These are phyloP conservation scores for Lichtheimia ornata DNA, from an alignment of 371 early-diverging fungal genomes.

Conservation along the genomic window DNA sequence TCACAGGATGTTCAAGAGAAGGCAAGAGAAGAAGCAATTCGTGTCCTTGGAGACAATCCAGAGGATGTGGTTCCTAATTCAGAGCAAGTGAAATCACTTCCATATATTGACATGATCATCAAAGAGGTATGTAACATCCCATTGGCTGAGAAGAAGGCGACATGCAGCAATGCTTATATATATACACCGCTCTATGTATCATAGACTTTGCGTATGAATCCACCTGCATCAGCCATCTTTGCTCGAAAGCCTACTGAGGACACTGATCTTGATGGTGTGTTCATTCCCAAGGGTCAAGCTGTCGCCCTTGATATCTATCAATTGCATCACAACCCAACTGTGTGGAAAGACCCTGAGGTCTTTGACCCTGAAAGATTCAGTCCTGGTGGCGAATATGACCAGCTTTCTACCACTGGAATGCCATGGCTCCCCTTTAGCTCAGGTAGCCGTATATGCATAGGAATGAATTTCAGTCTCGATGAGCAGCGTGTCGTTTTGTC, in stretches of 20 bases:
- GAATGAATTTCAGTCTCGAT: conserved; percentile 17
- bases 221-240: conserved; percentile 12
- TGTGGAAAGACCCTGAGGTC: conserved; percentile 33
- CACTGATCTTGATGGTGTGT: conserved; percentile 10
- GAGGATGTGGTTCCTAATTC: conserved; percentile 7
- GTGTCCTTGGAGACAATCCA: conserved; percentile 11
- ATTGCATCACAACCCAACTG: conserved; percentile 28
- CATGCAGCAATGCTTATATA: not conserved
- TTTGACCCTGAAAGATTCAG: conserved; percentile 53
- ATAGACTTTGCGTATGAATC: conserved; percentile 10
- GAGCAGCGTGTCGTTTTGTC: conserved; percentile 55
- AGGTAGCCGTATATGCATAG: conserved; percentile 47
- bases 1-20: conserved; percentile 18
- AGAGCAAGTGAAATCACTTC: conserved; percentile 7
- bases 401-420: conserved; percentile 6
- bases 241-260: conserved; percentile 4
- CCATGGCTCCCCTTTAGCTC: conserved; percentile 48
- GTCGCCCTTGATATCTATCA: conserved; percentile 15
- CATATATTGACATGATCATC: conserved; percentile 15
- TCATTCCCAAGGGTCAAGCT: conserved; percentile 16
- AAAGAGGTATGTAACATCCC: conserved; percentile 9
- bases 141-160: not conserved
- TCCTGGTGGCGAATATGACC: conserved; percentile 25
- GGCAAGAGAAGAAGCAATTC: conserved; percentile 20
- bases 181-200: not conserved